Evolutionary conservation across 805 yeast genomes (phyloP).

Genomic region (Yueomyces sp.): DNA sequence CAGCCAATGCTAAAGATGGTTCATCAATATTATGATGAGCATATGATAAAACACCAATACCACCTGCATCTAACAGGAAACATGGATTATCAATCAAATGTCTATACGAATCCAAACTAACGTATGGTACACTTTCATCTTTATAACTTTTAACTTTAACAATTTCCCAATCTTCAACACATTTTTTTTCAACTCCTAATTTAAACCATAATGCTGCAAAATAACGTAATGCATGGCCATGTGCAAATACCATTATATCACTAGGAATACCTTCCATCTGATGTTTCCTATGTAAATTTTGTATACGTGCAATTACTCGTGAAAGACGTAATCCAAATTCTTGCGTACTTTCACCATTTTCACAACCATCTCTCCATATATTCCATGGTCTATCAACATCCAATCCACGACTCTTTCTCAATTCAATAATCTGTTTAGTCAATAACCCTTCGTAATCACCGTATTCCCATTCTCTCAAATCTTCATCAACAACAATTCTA

Average conservation of each 20-base stretch:
- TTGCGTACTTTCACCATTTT: constrained; percentile 62
- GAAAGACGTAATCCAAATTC: constrained; percentile 66
- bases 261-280: constrained; percentile 38
- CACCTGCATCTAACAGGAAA: constrained; percentile 86
- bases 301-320: constrained; percentile 49
- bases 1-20: constrained; percentile 77
- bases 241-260: constrained; percentile 78
- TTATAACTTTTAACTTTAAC: constrained; percentile 12
- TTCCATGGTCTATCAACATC: constrained; percentile 44
- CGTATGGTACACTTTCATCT: constrained; percentile 23
- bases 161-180: constrained; percentile 11
- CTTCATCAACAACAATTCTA: constrained; percentile 41
- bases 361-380: constrained; percentile 91
- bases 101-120: constrained; percentile 22
- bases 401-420: constrained; percentile 49
- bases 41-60: constrained; percentile 82
- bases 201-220: constrained; percentile 80
- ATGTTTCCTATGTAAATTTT: constrained; percentile 42
- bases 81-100: constrained; percentile 48
- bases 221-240: constrained; percentile 85
- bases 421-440: constrained; percentile 50
- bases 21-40: constrained; percentile 76
- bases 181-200: constrained; percentile 21
- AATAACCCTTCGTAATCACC: constrained; percentile 87
- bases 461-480: constrained; percentile 88